Evolutionary conservation across 1,139 yeast genomes (phyloP).

Genomic region (Ogataea hybrid): DNA sequence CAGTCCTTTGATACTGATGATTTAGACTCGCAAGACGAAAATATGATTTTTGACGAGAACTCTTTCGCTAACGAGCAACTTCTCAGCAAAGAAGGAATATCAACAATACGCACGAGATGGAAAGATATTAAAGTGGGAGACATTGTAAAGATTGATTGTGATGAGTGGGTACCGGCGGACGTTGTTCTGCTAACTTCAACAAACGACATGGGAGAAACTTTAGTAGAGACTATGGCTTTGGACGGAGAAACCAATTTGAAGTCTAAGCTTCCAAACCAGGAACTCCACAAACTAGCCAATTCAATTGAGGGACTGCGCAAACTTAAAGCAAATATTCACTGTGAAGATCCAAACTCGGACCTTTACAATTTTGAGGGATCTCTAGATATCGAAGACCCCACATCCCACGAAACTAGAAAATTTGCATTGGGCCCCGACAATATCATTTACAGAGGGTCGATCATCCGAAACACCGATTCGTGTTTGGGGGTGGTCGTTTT

Average conservation of each 20-base stretch:
- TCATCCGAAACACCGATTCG: constrained; percentile 75
- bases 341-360: constrained; percentile 91
- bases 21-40: constrained; percentile 16
- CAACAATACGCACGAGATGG: constrained; percentile 50
- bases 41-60: constrained; percentile 15
- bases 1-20: constrained; percentile 22
- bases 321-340: constrained; percentile 52
- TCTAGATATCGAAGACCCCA: constrained; percentile 33
- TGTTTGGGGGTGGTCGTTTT: constrained; percentile 80
- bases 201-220: constrained; percentile 69
- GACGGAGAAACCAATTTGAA: constrained; percentile 97
- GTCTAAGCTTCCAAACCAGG: constrained; percentile 64
- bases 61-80: constrained; percentile 24
- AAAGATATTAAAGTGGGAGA: constrained; percentile 82
- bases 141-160: constrained; percentile 64
- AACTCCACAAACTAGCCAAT: constrained; percentile 48
- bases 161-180: constrained; percentile 96
- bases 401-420: constrained; percentile 29
- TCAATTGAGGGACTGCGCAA: constrained; percentile 52
- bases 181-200: constrained; percentile 66
- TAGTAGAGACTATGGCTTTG: constrained; percentile 93
- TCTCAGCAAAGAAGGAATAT: constrained; percentile 21
- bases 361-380: constrained; percentile 91
- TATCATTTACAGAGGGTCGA: constrained; percentile 83
- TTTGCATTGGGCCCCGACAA: constrained; percentile 78